Conservation (phyloP, 208 protist species). For the Leishmania tropica region DNA sequence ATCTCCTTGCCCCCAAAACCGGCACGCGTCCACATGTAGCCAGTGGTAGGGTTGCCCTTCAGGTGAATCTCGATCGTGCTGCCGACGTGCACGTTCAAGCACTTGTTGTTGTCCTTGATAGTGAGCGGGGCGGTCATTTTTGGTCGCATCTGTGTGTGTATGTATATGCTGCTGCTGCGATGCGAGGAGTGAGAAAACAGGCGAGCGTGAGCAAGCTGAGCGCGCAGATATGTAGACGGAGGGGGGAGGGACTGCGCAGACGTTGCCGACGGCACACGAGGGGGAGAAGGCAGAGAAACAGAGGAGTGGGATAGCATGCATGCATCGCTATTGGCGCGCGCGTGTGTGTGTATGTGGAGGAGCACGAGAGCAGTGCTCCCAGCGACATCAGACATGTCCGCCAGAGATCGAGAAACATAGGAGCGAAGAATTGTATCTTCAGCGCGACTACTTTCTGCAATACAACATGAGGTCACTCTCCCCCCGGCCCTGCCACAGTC, state of each 20-base stretch:
- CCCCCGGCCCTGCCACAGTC: not conserved
- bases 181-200: constrained; percentile 1
- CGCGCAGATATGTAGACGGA: not conserved
- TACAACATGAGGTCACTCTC: not conserved
- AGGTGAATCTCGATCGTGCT: constrained; percentile 41
- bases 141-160: not conserved
- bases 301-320: not conserved
- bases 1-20: constrained; percentile 22
- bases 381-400: not conserved
- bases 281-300: not conserved
- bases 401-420: not conserved
- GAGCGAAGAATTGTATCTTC: not conserved
- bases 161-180: constrained; percentile 6
- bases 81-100: constrained; percentile 25
- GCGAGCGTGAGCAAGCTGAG: not conserved
- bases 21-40: constrained; percentile 59
- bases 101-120: constrained; percentile 31
- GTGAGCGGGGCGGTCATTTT: constrained; percentile 19
- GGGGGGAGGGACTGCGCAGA: not conserved
- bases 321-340: not conserved
- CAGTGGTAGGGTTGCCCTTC: constrained; percentile 69
- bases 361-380: too few relatives aligned
- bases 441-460: not conserved
- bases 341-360: not conserved
- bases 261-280: not conserved